A percentile compares a stretch with the other conserved stretches of the same genome.
Evolutionary conservation across 768 basidiomycete species (phyloP).

Genomic region (Phaffia australis): DNA sequence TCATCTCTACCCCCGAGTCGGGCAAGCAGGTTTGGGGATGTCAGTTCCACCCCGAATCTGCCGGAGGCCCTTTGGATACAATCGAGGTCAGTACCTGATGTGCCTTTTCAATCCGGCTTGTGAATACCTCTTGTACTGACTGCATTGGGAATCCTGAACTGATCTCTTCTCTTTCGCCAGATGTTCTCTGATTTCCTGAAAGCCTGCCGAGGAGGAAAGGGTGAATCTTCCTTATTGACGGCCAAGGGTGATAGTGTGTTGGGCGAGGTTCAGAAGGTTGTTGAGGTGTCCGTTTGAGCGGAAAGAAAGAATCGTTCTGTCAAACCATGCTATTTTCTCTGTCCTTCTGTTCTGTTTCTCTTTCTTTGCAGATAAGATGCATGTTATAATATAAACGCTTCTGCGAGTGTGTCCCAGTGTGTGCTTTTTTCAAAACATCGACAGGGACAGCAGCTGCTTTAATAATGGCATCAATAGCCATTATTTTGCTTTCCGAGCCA

Average conservation of each 20-base stretch:
- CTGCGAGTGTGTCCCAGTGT: background rate
- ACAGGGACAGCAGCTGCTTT: too few relatives aligned
- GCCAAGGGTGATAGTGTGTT: background rate
- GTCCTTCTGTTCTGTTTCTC: background rate
- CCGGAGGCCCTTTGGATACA: conserved; percentile 95
- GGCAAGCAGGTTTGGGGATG: conserved; percentile 94
- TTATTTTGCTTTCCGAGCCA: too few relatives aligned
- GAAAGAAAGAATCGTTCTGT: background rate
- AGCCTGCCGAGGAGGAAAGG: conserved; percentile 11
- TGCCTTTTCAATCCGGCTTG: background rate
- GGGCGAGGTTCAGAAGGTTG: conserved; percentile 1
- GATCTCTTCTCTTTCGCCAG: conserved; percentile 39
- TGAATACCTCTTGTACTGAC: background rate
- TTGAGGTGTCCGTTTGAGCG: background rate
- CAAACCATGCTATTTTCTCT: background rate
- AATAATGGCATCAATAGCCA: too few relatives aligned
- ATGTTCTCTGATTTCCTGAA: conserved; percentile 87
- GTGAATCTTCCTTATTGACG: background rate
- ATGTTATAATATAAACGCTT: background rate
- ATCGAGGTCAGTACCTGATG: conserved; percentile 59
- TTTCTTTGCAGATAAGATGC: background rate
- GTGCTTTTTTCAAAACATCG: too few relatives aligned
- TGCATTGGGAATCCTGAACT: background rate
- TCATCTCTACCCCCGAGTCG: conserved; percentile 82
- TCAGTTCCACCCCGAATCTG: conserved; percentile 98